phyloP scores from a whole-genome alignment of 2,329 filamentous ascomycete genomes.

The Botrytis medusae region DNA sequence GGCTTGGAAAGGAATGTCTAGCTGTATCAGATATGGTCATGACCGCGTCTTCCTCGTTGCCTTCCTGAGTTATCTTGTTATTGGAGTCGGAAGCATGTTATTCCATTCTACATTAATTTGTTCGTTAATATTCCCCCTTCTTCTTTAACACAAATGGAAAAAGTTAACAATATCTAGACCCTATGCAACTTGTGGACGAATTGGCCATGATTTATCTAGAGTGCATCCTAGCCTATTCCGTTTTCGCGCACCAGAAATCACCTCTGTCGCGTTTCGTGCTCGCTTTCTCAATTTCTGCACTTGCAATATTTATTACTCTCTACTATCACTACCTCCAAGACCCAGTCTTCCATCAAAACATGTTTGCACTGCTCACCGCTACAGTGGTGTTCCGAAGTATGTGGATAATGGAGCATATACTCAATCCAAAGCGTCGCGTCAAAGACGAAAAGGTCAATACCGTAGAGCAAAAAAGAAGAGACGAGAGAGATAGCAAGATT shows the following conservation, averaged over 20 bases:
- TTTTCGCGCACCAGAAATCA: not conserved
- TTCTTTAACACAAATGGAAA: not conserved
- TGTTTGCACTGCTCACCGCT: not conserved
- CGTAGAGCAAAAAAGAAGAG: not conserved
- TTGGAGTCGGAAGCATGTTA: slow-evolving; percentile 1
- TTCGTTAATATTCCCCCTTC: not conserved
- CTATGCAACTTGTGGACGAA: slow-evolving; percentile 7
- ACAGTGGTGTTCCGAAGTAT: slow-evolving; percentile 3
- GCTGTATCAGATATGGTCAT: slow-evolving; percentile 2
- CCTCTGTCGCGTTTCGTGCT: not conserved
- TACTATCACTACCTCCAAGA: slow-evolving; percentile 10
- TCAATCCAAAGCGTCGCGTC: not conserved
- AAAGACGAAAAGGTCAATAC: not conserved
- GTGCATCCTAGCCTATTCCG: not conserved
- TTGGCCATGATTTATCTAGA: slow-evolving; percentile 4
- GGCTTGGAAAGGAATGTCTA: slow-evolving; percentile 2
- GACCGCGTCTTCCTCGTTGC: not conserved
- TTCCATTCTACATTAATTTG: slow-evolving; percentile 6
- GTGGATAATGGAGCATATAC: slow-evolving; percentile 2
- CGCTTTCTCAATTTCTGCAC: not conserved
- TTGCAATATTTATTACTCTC: slow-evolving; percentile 1
- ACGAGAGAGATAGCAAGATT: not conserved
- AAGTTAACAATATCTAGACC: not conserved
- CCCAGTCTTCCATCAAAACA: slow-evolving; percentile 7
- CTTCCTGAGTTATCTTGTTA: not conserved